Evolutionary conservation across 1,284 basidiomycete genomes (phyloP).

Genomic region (Ustilago bromivora): DNA sequence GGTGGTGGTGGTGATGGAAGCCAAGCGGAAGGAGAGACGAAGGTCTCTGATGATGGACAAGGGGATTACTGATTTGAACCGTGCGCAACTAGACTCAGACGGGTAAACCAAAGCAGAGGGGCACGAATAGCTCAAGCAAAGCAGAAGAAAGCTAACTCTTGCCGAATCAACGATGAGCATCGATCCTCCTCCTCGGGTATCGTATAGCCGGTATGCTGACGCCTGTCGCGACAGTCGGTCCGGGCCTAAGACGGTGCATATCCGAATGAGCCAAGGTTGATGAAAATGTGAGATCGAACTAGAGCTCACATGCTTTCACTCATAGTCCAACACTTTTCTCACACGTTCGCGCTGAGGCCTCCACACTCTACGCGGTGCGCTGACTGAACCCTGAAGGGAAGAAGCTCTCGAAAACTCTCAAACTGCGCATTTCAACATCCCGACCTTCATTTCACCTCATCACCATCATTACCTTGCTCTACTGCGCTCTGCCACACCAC

Average conservation of each 20-base stretch:
- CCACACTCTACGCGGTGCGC: constrained; percentile 9
- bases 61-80: too few species aligned
- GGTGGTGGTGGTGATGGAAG: background rate
- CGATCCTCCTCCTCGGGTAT: too few species aligned
- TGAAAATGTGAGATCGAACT: background rate
- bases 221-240: too few species aligned
- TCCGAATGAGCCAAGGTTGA: too few species aligned
- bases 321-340: constrained; percentile 13
- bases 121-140: too few species aligned
- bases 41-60: too few species aligned
- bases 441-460: background rate
- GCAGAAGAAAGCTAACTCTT: too few species aligned
- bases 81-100: too few species aligned
- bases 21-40: background rate
- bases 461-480: background rate
- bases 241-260: too few species aligned
- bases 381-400: constrained; percentile 9
- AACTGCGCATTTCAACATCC: constrained; percentile 1
- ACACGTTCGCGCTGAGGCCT: constrained; percentile 5
- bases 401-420: background rate
- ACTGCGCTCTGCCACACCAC: background rate
- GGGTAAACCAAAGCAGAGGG: background rate
- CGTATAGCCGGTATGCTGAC: too few species aligned
- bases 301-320: background rate
- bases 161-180: too few species aligned